Base-by-base conservation (phyloP, 345 rosid species). In the Isatis tinctoria region DNA sequence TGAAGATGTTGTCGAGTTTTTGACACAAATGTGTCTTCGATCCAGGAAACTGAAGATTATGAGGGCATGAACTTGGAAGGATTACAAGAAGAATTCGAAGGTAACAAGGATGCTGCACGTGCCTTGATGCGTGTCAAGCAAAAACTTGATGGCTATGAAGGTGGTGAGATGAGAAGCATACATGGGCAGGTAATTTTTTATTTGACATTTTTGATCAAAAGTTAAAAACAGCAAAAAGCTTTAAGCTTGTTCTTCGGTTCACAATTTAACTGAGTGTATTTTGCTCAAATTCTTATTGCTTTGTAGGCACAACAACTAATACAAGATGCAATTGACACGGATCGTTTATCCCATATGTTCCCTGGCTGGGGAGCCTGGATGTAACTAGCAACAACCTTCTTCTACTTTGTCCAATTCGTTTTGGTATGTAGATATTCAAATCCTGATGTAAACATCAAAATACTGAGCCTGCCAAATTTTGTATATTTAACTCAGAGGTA, bases 311-410 rank as follows among this genome's bases (percentile, higher is more conserved):
- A 86, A 71, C 99, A 95, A 83, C 89, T 92, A 20, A 90, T 95
- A 78, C 98, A 92, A 83, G 97, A 95, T 78, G 99, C 96, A 14
- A 88, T 82, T 28, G 97, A 90, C 73, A 76, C 91, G 0, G 98
- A 95, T 79, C 90, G 97, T 45, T 80, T 92, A 48, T 83, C 92
- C 47, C 98, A 81, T 72, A 81, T 95, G 98, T 95, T 86, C 83
- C 84, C 97, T 48, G 97, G 99, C 44, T 95, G 99, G 99, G 97
- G 87, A 80, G 92, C 97, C 65, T 92, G 97, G 97, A 68, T 92
- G 87, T 88, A 78, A 83, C 13, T 32, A 59, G 18, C 27, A 59
- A 33, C 20, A 22, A 13, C 61, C 18, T 36, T 48, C 53, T 41
- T 69, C 69, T 41, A 32, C 41, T 10, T 36, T 37, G 10, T 33